Evolutionary conservation across 1,284 basidiomycete genomes (phyloP).

Genomic region (Phaffia rhodozyma): DNA sequence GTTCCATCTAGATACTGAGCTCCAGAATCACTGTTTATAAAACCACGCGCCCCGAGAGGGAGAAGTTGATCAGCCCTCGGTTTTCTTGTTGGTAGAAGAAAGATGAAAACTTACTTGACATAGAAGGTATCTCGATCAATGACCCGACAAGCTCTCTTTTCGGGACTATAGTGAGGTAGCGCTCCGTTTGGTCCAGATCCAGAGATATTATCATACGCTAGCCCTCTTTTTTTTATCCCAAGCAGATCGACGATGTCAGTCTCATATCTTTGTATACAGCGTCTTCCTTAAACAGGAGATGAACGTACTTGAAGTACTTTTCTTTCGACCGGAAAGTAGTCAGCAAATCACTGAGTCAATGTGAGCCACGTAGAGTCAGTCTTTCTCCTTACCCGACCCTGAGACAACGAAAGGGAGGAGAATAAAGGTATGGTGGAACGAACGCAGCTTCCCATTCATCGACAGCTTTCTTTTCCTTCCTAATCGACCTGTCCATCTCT

Average conservation of each 20-base stretch:
- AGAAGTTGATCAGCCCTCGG: background rate
- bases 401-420: background rate
- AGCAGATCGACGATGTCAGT: slow-evolving; percentile 6
- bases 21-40: slow-evolving; percentile 58
- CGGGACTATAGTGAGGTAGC: slow-evolving; percentile 81
- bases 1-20: slow-evolving; percentile 80
- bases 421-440: background rate
- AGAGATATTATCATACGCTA: slow-evolving; percentile 89
- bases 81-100: background rate
- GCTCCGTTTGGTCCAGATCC: slow-evolving; percentile 58
- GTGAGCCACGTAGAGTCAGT: too few species aligned
- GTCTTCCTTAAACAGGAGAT: slow-evolving; percentile 7
- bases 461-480: slow-evolving; percentile 57
- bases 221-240: slow-evolving; percentile 38
- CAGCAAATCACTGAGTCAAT: slow-evolving; percentile 45
- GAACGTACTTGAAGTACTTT: slow-evolving; percentile 52
- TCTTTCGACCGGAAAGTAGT: slow-evolving; percentile 64
- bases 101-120: slow-evolving; percentile 55
- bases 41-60: background rate
- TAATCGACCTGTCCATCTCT: slow-evolving; percentile 76
- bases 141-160: slow-evolving; percentile 52
- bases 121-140: slow-evolving; percentile 73
- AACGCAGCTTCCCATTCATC: slow-evolving; percentile 79
- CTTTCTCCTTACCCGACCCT: too few species aligned
- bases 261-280: background rate